phyloP scores from a whole-genome alignment of 306 rosid species.

The Cucumis sativus region Cucumber_9930_V3 NC_026660.2:12338501-12339000 shows the following conservation, averaged over 20 bases:
- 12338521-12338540: constrained; percentile 37
- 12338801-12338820: not conserved
- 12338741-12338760: not conserved
- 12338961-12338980: constrained; percentile 82
- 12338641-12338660: not conserved
- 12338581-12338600: not conserved
- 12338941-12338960: constrained; percentile 98
- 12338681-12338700: not conserved
- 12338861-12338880: constrained; percentile 63
- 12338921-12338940: constrained; percentile 60
- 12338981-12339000: constrained; percentile 75
- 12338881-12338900: constrained; percentile 60
- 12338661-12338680: not conserved
- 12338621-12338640: not conserved
- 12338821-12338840: not conserved
- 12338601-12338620: not conserved
- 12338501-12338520: constrained; percentile 52
- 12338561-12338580: not conserved
- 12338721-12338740: not conserved
- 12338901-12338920: constrained; percentile 71
- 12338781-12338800: not conserved
- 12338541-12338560: constrained; percentile 44
- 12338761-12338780: not conserved
- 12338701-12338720: not conserved
- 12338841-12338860: constrained; percentile 39